Evolutionary conservation across 1,284 basidiomycete genomes (phyloP).

Genomic region (Apiotrichum mycotoxinovorans): DNA sequence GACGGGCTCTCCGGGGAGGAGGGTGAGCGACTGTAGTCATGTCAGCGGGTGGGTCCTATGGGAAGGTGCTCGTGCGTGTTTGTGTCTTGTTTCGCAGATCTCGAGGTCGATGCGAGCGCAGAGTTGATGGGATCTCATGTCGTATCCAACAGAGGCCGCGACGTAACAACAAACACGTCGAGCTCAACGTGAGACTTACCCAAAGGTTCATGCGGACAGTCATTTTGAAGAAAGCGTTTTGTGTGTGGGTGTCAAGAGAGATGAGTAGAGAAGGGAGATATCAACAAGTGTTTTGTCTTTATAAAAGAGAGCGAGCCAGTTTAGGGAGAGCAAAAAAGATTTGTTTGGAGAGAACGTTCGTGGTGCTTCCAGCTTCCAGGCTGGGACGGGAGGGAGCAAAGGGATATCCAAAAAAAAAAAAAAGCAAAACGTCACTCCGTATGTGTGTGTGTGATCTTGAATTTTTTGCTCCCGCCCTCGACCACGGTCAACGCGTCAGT

Average conservation of each 20-base stretch:
- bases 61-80: not conserved
- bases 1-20: conserved; percentile 54
- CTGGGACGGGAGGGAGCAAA: too few relatives aligned
- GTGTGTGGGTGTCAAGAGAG: not conserved
- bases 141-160: too few relatives aligned
- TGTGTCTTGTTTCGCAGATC: not conserved
- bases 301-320: not conserved
- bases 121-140: not conserved
- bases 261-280: not conserved
- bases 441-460: not conserved
- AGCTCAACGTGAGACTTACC: conserved; percentile 35
- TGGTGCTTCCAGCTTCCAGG: not conserved
- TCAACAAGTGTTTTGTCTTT: not conserved
- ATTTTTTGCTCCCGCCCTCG: conserved; percentile 1
- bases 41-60: not conserved
- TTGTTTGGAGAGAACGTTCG: conserved; percentile 5
- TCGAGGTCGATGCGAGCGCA: not conserved
- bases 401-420: not conserved
- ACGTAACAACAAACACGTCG: not conserved
- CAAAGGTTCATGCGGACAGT: conserved; percentile 44
- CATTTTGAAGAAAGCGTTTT: conserved; percentile 31
- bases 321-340: conserved; percentile 2
- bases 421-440: not conserved
- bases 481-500: not conserved
- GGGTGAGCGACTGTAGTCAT: conserved; percentile 29